phyloP scores from a whole-genome alignment of 805 yeast genomes.

The Ogataea paraovalis region DNA sequence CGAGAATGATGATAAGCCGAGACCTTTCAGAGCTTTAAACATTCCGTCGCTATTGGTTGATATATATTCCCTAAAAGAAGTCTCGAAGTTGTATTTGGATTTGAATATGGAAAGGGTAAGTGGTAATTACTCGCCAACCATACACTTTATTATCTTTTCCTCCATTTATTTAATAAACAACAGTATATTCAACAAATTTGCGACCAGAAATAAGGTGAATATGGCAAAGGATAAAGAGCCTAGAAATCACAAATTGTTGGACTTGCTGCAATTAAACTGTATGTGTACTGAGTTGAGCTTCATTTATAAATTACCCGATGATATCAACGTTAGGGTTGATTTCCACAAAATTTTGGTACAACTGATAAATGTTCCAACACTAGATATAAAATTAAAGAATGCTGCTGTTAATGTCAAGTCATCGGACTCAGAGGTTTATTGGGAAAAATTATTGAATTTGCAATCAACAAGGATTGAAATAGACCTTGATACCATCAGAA shows the following conservation, averaged over 20 bases:
- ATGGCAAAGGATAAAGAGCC: background rate
- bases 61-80: slow-evolving; percentile 3
- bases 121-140: slow-evolving; percentile 42
- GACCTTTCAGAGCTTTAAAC: slow-evolving; percentile 6
- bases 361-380: slow-evolving; percentile 12
- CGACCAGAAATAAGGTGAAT: background rate
- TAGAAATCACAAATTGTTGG: background rate
- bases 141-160: slow-evolving; percentile 44
- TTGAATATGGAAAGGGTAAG: slow-evolving; percentile 3
- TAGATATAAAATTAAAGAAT: slow-evolving; percentile 22
- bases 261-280: slow-evolving; percentile 3
- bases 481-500: background rate
- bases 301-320: slow-evolving; percentile 41
- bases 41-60: slow-evolving; percentile 1
- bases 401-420: slow-evolving; percentile 49
- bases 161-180: slow-evolving; percentile 42
- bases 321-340: slow-evolving; percentile 47
- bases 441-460: slow-evolving; percentile 45
- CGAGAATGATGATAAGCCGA: background rate
- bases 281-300: slow-evolving; percentile 22
- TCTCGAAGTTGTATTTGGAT: slow-evolving; percentile 3
- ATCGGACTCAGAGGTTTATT: slow-evolving; percentile 40
- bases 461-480: slow-evolving; percentile 12
- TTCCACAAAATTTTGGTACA: slow-evolving; percentile 25
- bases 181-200: slow-evolving; percentile 22